Evolutionary conservation across 2,329 filamentous ascomycete genomes (phyloP).

Genomic region (Pseudocercospora fuligena): DNA sequence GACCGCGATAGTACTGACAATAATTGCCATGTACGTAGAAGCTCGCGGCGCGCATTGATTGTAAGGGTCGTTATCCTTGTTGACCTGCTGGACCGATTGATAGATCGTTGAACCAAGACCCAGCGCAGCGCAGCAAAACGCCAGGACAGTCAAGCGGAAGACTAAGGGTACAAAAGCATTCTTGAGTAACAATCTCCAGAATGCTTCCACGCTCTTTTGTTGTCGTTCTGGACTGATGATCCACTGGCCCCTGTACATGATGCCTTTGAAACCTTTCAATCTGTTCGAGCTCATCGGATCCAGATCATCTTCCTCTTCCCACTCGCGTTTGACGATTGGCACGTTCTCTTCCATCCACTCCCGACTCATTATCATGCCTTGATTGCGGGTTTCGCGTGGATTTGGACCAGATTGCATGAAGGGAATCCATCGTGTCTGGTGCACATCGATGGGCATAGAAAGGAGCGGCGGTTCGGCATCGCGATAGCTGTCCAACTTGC

Average conservation of each 20-base stretch:
- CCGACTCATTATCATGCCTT: slow-evolving; percentile 45
- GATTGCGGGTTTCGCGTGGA: slow-evolving; percentile 36
- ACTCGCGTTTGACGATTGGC: slow-evolving; percentile 53
- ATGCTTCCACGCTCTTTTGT: slow-evolving; percentile 40
- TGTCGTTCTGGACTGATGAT: slow-evolving; percentile 48
- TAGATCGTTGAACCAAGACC: slow-evolving; percentile 78
- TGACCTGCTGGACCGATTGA: slow-evolving; percentile 49
- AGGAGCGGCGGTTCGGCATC: slow-evolving; percentile 42
- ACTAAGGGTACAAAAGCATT: slow-evolving; percentile 84
- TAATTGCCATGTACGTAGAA: slow-evolving; percentile 85
- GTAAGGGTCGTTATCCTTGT: slow-evolving; percentile 36
- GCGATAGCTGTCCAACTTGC: slow-evolving; percentile 44
- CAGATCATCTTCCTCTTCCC: slow-evolving; percentile 60
- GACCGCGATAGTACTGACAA: slow-evolving; percentile 85
- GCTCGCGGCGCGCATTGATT: slow-evolving; percentile 51
- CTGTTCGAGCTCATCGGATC: slow-evolving; percentile 28
- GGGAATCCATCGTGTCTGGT: slow-evolving; percentile 42
- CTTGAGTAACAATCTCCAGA: slow-evolving; percentile 67
- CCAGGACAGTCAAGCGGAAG: slow-evolving; percentile 80
- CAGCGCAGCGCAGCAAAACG: slow-evolving; percentile 81
- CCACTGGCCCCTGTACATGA: slow-evolving; percentile 44
- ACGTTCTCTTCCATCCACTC: slow-evolving; percentile 57
- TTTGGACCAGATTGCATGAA: slow-evolving; percentile 45
- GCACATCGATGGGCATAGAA: slow-evolving; percentile 39
- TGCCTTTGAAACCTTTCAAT: slow-evolving; percentile 50